Percentiles rank a stretch among this genome's conserved stretches.
Conservation (phyloP, 768 basidiomycete species). For the Tricholoma flavovirens region DNA sequence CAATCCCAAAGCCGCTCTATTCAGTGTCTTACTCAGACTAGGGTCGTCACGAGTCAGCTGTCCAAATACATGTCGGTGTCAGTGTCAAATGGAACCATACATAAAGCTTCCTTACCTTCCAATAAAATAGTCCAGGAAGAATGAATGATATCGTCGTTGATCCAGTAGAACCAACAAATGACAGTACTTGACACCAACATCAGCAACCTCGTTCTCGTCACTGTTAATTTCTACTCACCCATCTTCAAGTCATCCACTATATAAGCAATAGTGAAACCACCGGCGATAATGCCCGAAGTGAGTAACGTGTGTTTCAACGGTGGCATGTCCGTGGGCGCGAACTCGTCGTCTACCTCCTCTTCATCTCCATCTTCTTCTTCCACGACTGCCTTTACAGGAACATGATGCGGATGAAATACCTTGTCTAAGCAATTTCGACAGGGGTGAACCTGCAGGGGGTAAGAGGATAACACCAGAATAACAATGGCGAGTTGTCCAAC, state of each 20-base stretch:
- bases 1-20: constrained; percentile 60
- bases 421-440: constrained; percentile 91
- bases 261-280: constrained; percentile 70
- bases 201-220: not conserved
- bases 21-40: constrained; percentile 40
- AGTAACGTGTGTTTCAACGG: constrained; percentile 61
- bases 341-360: constrained; percentile 50
- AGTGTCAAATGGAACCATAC: constrained; percentile 3
- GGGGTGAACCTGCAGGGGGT: constrained; percentile 92
- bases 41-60: constrained; percentile 69
- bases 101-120: constrained; percentile 55
- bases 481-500: constrained; percentile 92
- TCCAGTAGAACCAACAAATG: constrained; percentile 95
- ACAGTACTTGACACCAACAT: constrained; percentile 55
- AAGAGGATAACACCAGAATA: constrained; percentile 83
- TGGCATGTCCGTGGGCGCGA: constrained; percentile 57
- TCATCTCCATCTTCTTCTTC: constrained; percentile 38
- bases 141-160: constrained; percentile 98
- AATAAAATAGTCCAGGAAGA: constrained; percentile 88
- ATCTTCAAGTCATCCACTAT: constrained; percentile 72
- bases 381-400: constrained; percentile 21
- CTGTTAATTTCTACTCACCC: constrained; percentile 39
- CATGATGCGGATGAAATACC: constrained; percentile 53
- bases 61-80: not conserved
- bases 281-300: constrained; percentile 57